phyloP scores from a whole-genome alignment of 192 early-diverging fungal species.

The Gonapodya sp. region DNA sequence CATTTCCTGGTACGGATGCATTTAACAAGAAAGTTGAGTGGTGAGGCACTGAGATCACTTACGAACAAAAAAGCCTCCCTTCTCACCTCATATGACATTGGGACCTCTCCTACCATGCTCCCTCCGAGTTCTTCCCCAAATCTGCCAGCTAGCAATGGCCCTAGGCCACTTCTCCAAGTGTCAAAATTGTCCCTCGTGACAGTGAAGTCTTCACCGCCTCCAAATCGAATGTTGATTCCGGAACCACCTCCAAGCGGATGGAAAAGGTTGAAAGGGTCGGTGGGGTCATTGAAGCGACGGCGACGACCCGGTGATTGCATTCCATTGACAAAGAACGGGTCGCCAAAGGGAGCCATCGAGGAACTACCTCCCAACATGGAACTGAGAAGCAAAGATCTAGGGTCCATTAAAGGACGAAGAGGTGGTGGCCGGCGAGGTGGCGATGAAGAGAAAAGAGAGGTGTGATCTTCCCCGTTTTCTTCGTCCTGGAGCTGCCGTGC shows the following conservation, averaged over 20 bases:
- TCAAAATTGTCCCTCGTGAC: neutral
- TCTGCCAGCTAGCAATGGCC: neutral
- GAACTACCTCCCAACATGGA: neutral
- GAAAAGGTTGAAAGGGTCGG: neutral
- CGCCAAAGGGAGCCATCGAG: neutral
- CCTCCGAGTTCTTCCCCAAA: neutral
- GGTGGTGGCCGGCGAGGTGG: neutral
- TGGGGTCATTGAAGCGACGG: neutral
- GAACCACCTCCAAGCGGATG: neutral
- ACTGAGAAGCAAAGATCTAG: neutral
- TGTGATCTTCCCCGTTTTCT: neutral
- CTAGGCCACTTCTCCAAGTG: neutral
- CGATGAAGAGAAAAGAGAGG: neutral
- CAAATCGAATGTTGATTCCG: neutral
- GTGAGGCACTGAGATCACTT: neutral
- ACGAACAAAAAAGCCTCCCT: neutral
- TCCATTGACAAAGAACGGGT: neutral
- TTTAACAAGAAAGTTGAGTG: neutral
- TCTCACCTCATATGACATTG: neutral
- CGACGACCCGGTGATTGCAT: neutral
- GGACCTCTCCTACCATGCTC: neutral
- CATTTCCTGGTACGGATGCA: no score
- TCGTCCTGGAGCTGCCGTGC: neutral
- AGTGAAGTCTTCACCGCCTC: neutral
- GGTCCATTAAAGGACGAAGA: neutral